Evolutionary conservation across 352 stramenopile species (phyloP).

Genomic region (Pythium rhizo-oryzae): DNA sequence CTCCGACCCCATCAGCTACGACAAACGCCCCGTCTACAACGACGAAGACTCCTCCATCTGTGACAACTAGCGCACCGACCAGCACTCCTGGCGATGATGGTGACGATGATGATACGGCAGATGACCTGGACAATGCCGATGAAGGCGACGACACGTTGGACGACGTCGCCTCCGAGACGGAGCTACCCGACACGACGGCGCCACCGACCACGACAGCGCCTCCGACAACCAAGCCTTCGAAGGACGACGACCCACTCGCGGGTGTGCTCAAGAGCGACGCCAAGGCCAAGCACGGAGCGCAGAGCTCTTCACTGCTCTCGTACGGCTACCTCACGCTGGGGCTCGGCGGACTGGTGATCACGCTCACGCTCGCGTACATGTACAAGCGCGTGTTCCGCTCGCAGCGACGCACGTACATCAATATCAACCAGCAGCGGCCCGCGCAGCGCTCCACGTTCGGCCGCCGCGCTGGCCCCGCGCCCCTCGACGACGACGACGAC

Average conservation of each 20-base stretch:
- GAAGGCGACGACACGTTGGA: conserved; percentile 27
- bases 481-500: conserved; percentile 38
- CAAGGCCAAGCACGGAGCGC: conserved; percentile 25
- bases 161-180: conserved; percentile 29
- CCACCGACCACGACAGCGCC: not conserved
- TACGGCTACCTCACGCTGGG: conserved; percentile 72
- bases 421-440: conserved; percentile 56
- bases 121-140: conserved; percentile 4
- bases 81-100: not conserved
- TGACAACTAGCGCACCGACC: not conserved
- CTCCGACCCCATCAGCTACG: not conserved
- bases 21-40: not conserved
- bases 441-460: conserved; percentile 30
- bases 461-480: conserved; percentile 16
- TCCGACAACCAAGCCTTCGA: not conserved
- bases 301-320: conserved; percentile 43
- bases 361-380: conserved; percentile 59
- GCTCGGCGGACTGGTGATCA: conserved; percentile 63
- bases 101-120: not conserved
- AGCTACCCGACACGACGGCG: conserved; percentile 13
- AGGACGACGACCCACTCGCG: not conserved
- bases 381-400: conserved; percentile 74
- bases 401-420: conserved; percentile 65
- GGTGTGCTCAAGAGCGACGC: conserved; percentile 25
- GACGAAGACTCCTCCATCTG: not conserved